These are phyloP conservation scores for Ustulina deusta DNA, from an alignment of 2,329 filamentous ascomycete species.

Conservation along the genomic window DNA sequence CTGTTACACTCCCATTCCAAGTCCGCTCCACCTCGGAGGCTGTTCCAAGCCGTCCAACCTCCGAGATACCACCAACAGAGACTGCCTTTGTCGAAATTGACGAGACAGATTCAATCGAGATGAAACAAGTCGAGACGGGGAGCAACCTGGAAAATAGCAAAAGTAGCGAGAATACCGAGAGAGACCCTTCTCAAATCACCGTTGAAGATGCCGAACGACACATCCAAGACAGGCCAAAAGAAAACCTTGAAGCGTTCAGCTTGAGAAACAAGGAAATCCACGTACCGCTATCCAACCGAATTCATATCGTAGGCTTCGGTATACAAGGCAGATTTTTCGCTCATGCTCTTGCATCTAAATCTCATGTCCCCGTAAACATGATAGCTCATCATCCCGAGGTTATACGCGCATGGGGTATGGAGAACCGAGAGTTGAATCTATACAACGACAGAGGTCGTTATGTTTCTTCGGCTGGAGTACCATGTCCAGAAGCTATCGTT, in stretches of 20 bases:
- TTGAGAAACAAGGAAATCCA: not conserved
- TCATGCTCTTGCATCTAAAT: conserved; percentile 69
- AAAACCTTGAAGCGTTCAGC: not conserved
- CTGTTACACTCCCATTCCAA: conserved; percentile 14
- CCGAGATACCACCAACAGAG: not conserved
- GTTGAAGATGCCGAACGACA: not conserved
- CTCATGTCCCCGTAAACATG: conserved; percentile 72
- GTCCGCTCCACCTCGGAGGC: not conserved
- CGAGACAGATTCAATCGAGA: not conserved
- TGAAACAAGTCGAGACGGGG: not conserved
- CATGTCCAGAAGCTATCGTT: conserved; percentile 43
- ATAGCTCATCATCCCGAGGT: conserved; percentile 65
- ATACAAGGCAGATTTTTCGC: conserved; percentile 74
- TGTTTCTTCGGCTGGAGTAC: conserved; percentile 43
- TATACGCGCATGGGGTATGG: conserved; percentile 60
- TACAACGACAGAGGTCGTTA: conserved; percentile 56
- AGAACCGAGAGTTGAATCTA: conserved; percentile 58
- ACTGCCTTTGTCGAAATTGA: not conserved
- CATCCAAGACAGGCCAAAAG: too few relatives aligned
- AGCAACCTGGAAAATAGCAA: not conserved
- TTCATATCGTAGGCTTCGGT: conserved; percentile 73
- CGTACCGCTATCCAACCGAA: conserved; percentile 50
- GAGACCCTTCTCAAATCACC: not conserved
- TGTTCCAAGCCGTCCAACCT: not conserved
- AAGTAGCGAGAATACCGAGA: not conserved